Conservation (phyloP, 345 rosid genomes). For the Firmiana major region DNA sequence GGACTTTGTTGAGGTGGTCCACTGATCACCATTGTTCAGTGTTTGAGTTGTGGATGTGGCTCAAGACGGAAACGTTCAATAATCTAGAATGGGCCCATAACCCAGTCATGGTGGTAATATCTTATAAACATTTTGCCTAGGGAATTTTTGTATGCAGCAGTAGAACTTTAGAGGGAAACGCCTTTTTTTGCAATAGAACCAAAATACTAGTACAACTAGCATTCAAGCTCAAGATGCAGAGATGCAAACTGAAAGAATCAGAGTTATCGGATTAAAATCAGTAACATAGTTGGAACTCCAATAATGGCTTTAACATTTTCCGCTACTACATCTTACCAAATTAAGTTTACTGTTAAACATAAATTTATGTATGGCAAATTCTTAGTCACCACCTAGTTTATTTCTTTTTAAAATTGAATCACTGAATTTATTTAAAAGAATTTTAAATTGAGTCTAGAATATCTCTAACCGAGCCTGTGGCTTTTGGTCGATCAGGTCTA, state of each 20-base stretch:
- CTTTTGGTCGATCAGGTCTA: constrained; percentile 64
- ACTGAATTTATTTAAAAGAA: background rate
- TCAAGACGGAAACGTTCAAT: background rate
- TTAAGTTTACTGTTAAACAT: background rate
- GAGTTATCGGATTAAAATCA: background rate
- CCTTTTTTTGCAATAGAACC: background rate
- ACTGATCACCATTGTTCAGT: background rate
- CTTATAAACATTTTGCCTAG: background rate
- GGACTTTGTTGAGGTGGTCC: background rate
- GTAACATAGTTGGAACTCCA: background rate
- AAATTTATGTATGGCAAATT: too few species aligned
- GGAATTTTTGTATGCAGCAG: background rate
- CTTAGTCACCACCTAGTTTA: too few species aligned
- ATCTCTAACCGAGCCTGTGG: background rate
- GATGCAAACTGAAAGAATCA: background rate
- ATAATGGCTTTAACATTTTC: too few species aligned
- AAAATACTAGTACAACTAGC: background rate
- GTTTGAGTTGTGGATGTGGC: background rate
- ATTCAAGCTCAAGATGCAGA: background rate
- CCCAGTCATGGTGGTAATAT: background rate
- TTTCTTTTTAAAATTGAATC: background rate
- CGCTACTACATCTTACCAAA: background rate
- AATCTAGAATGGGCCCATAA: background rate
- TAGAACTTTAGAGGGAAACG: background rate
- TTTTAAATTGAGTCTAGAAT: background rate